phyloP scores from a whole-genome alignment of 768 basidiomycete species.

The Lentinus tigrinus region DNA sequence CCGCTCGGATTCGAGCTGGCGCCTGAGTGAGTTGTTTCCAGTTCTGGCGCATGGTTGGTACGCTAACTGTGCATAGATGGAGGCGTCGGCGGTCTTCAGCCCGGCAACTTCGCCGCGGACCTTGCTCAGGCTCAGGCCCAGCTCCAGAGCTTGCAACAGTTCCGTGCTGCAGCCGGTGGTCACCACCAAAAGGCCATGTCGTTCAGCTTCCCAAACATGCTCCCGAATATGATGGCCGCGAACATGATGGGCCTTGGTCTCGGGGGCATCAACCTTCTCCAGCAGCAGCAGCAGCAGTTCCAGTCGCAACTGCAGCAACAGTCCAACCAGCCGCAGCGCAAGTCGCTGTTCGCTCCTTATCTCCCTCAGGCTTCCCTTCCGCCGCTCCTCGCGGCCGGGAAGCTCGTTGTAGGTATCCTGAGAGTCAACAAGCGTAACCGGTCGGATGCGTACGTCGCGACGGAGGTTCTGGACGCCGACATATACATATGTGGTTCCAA shows the following conservation, averaged over 20 bases:
- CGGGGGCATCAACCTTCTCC: conserved; percentile 79
- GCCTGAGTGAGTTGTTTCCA: conserved; percentile 64
- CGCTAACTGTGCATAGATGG: conserved; percentile 51
- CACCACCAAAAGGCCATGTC: conserved; percentile 97
- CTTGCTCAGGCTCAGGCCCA: conserved; percentile 97
- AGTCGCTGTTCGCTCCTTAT: conserved; percentile 98
- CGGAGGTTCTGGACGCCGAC: conserved; percentile 96
- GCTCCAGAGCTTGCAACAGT: conserved; percentile 92
- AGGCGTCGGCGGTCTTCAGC: conserved; percentile 63
- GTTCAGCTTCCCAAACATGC: conserved; percentile 97
- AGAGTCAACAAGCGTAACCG: conserved; percentile 98
- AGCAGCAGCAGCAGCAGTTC: conserved; percentile 94
- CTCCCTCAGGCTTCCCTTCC: conserved; percentile 97
- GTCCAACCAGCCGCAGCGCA: conserved; percentile 89
- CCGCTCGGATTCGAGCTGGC: conserved; percentile 83
- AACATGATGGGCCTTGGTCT: conserved; percentile 92
- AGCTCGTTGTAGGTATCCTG: conserved; percentile 94
- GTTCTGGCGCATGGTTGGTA: conserved; percentile 5
- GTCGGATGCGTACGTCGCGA: conserved; percentile 97
- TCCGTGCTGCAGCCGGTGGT: conserved; percentile 91
- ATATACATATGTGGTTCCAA: conserved; percentile 99
- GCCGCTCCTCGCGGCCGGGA: conserved; percentile 93
- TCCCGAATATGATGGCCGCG: conserved; percentile 95
- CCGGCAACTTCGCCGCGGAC: conserved; percentile 69
- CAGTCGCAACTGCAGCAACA: conserved; percentile 95